Evolutionary conservation across 805 yeast genomes (phyloP).

Genomic region (Pichia nakasei): DNA sequence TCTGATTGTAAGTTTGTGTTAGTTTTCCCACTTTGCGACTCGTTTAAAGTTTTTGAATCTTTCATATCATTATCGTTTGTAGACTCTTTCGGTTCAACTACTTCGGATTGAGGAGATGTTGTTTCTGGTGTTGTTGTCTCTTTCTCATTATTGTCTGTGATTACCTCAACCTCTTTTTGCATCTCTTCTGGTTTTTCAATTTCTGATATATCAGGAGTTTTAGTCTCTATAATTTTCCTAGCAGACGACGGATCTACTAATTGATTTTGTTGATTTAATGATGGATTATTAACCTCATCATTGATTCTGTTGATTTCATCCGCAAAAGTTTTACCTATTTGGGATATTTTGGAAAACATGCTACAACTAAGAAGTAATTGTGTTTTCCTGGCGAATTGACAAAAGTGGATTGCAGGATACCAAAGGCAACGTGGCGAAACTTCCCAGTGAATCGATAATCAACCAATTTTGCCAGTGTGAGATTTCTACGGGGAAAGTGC

Average conservation of each 20-base stretch:
- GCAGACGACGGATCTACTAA: conserved; percentile 20
- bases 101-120: not conserved
- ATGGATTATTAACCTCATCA: conserved; percentile 23
- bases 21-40: not conserved
- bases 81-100: not conserved
- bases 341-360: conserved; percentile 52
- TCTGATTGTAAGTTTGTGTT: not conserved
- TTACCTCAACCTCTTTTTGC: conserved; percentile 2
- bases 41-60: not conserved
- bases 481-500: no score
- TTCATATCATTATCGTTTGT: not conserved
- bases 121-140: not conserved
- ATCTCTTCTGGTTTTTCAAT: conserved; percentile 37
- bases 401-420: no score
- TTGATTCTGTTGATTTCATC: conserved; percentile 43
- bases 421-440: no score
- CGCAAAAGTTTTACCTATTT: conserved; percentile 51
- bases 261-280: conserved; percentile 13
- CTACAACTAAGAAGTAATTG: no score
- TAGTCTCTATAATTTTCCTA: conserved; percentile 28
- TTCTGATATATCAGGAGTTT: conserved; percentile 40
- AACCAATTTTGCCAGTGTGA: no score
- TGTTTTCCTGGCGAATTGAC: no score
- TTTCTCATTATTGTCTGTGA: not conserved
- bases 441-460: no score